Evolutionary conservation across 352 stramenopile genomes (phyloP).

Genomic region (Pythium rhizo-oryzae): DNA sequence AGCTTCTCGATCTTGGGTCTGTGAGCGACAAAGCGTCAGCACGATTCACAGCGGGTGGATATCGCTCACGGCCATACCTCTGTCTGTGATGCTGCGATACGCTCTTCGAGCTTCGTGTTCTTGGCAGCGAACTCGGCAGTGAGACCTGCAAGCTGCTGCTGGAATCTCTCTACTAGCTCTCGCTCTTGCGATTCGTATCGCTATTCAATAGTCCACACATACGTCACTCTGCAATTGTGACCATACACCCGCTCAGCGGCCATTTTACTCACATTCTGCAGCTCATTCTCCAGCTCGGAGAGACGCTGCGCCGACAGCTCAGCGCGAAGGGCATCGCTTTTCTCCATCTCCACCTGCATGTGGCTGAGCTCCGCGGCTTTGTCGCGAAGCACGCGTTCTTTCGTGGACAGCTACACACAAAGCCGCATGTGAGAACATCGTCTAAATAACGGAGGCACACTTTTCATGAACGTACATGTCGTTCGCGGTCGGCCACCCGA

Average conservation of each 20-base stretch:
- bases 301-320: background rate
- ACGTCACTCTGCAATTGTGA: background rate
- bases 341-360: constrained; percentile 28
- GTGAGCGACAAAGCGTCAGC: background rate
- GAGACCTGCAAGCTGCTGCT: constrained; percentile 16
- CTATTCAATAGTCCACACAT: background rate
- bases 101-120: background rate
- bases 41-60: background rate
- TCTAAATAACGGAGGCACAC: background rate
- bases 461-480: constrained; percentile 2
- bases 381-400: constrained; percentile 51
- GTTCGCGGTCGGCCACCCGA: constrained; percentile 3
- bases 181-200: background rate
- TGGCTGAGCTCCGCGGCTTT: constrained; percentile 39
- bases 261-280: constrained; percentile 11
- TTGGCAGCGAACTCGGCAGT: constrained; percentile 8
- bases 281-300: constrained; percentile 17
- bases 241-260: background rate
- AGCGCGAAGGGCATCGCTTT: background rate
- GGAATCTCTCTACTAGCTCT: constrained; percentile 5
- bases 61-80: background rate
- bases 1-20: background rate
- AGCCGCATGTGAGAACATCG: background rate
- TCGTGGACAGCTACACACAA: constrained; percentile 34
- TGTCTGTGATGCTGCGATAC: background rate